phyloP scores from a whole-genome alignment of 495 filamentous ascomycete genomes.

The Penicillium flavigenum region DNA sequence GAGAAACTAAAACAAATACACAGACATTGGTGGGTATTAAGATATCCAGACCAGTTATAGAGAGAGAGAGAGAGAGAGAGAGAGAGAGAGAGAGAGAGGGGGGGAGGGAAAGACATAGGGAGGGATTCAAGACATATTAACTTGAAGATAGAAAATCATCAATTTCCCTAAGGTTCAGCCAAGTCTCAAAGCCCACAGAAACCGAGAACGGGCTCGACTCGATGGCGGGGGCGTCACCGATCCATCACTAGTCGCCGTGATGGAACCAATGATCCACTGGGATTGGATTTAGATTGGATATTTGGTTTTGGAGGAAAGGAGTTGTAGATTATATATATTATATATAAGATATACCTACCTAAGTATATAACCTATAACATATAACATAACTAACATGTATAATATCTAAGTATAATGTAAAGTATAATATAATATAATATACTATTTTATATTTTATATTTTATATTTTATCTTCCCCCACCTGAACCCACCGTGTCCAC shows the following conservation, averaged over 20 bases:
- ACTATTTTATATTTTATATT: neutral
- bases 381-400: too few relatives aligned
- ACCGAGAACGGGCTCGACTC: constrained; percentile 28
- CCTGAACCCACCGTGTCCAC: constrained; percentile 12
- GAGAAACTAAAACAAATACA: too few relatives aligned
- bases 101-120: too few relatives aligned
- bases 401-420: neutral
- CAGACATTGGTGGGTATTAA: too few relatives aligned
- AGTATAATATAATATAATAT: too few relatives aligned
- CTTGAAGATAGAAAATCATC: neutral
- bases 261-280: constrained; percentile 28
- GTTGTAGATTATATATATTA: neutral
- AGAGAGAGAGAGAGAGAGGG: too few relatives aligned
- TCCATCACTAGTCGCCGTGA: constrained; percentile 25
- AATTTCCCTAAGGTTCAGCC: constrained; percentile 18
- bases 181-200: constrained; percentile 12
- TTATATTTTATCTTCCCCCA: constrained; percentile 4
- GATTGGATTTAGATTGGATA: constrained; percentile 14
- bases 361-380: too few relatives aligned
- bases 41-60: too few relatives aligned
- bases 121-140: too few relatives aligned
- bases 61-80: too few relatives aligned
- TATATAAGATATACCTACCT: too few relatives aligned
- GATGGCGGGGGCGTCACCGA: constrained; percentile 34
- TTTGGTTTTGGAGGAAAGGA: neutral